Percentiles rank a stretch among this genome's conserved stretches.
These are phyloP conservation scores for Spiromastix sp. DNA, from an alignment of 2,329 filamentous ascomycete species.

Conservation along the genomic window DNA sequence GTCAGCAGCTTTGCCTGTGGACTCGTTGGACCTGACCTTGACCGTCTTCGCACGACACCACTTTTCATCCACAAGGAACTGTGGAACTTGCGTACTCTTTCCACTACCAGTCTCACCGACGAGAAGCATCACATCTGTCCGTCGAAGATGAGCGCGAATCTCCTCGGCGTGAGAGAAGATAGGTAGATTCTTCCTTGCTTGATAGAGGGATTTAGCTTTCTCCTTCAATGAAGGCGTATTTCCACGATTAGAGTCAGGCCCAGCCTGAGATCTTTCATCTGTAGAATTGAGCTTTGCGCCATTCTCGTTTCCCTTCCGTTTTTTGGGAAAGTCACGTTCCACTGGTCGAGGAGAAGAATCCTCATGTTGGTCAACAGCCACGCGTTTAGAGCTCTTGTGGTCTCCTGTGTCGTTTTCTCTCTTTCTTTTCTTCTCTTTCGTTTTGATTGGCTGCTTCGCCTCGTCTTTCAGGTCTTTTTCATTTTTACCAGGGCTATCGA, in stretches of 20 bases:
- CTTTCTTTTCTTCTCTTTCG: slow-evolving; percentile 26
- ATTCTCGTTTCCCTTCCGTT: slow-evolving; percentile 3
- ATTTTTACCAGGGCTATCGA: neutral
- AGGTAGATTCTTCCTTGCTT: slow-evolving; percentile 57
- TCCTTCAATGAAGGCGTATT: slow-evolving; percentile 26
- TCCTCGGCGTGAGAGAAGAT: slow-evolving; percentile 66
- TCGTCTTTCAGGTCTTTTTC: neutral
- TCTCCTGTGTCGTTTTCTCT: slow-evolving; percentile 15
- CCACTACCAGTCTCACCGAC: slow-evolving; percentile 93
- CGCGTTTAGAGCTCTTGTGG: slow-evolving; percentile 6
- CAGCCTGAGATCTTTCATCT: slow-evolving; percentile 8
- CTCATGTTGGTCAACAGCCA: slow-evolving; percentile 7
- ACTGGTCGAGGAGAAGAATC: slow-evolving; percentile 1
- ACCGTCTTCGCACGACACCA: slow-evolving; percentile 63
- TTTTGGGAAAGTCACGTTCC: neutral
- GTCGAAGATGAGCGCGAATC: slow-evolving; percentile 54
- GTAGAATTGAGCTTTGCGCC: slow-evolving; percentile 9
- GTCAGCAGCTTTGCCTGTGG: slow-evolving; percentile 28
- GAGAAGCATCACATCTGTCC: slow-evolving; percentile 67
- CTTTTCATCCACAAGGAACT: slow-evolving; percentile 67
- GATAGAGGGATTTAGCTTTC: slow-evolving; percentile 38
- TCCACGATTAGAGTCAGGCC: slow-evolving; percentile 15
- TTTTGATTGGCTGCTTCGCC: slow-evolving; percentile 17
- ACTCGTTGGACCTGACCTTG: slow-evolving; percentile 27
- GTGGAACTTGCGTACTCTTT: slow-evolving; percentile 93